Base-by-base conservation (phyloP, 1,139 yeast genomes). In the Meyerozyma carpophila region DNA sequence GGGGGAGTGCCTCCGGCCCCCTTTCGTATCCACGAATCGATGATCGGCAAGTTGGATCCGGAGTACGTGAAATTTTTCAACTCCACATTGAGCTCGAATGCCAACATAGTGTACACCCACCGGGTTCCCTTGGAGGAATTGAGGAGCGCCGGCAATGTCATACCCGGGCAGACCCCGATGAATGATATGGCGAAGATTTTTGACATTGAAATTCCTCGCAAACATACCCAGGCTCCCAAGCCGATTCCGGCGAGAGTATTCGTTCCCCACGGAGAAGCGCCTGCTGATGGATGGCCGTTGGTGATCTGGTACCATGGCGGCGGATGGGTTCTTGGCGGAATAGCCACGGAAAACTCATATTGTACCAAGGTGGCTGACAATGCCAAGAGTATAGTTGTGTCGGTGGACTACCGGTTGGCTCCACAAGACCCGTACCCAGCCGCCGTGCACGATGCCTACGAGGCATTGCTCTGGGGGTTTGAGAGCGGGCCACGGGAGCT, bases 341-440 rank as follows among this genome's bases (percentile, higher is more conserved):
- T 74, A 40, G 55, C 47, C 43, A 69, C 79, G 5, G 79, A 75
- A 45, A 73, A 74, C 57, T 64, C 73, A 2, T 70, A 62, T 53
- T 73, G 77, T 47, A 64, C 77, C 8, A 68, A 70, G 44, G 54
- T 69, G 36, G 72, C 74, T 16, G 66, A 65, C 26, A 47, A 55
- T 41, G 62, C 68, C 16, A 47, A 63, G 37, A 68, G 75, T 46
- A 52, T 68, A 8, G 75, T 70, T 11, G 53, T 70, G 24, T 57
- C 65, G 11, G 67, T 73, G 8, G 77, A 73, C 49, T 73, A 73
- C 52, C 50, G 78, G 34, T 55, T 71, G 42, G 79, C 79, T 0
- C 82, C 82, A 2, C 79, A 77, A 51, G 54, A 62, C 45, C 77
- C 78, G 13, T 77, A 63, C 49, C 82, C 82, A 3, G 74, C 76